Percentiles rank a stretch among this genome's conserved stretches.
Conservation (phyloP, 2,329 filamentous ascomycete species). For the Pleurostoma richardsiae region DNA sequence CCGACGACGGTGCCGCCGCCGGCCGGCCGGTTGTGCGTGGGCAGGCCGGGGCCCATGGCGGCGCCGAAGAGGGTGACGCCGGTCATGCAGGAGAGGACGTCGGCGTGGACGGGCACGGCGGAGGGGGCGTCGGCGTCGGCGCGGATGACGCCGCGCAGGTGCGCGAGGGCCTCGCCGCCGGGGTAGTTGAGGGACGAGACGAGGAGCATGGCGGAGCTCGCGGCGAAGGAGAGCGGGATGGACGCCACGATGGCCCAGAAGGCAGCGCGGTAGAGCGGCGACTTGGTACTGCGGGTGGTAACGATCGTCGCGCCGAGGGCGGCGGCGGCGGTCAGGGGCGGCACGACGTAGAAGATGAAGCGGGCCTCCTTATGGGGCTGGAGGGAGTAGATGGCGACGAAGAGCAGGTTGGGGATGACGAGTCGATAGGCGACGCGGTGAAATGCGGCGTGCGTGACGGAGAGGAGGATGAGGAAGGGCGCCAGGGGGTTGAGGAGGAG, state of each 20-base stretch:
- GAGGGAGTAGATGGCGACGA: constrained; percentile 74
- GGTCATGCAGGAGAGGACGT: constrained; percentile 66
- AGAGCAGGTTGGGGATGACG: constrained; percentile 64
- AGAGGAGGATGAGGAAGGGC: constrained; percentile 49
- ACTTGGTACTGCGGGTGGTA: constrained; percentile 61
- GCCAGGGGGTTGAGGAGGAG: constrained; percentile 76
- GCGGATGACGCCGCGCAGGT: constrained; percentile 37
- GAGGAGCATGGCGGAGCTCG: constrained; percentile 64
- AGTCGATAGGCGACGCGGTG: constrained; percentile 38
- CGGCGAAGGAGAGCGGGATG: constrained; percentile 51
- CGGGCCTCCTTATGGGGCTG: constrained; percentile 95
- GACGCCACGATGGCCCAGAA: constrained; percentile 54
- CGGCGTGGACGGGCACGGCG: constrained; percentile 50
- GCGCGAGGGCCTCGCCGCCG: constrained; percentile 70
- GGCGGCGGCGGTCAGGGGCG: constrained; percentile 72
- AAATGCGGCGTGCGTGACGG: constrained; percentile 43
- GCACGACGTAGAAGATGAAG: constrained; percentile 87
- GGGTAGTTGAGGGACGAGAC: constrained; percentile 91
- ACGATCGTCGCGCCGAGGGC: constrained; percentile 69
- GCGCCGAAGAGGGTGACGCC: constrained; percentile 63
- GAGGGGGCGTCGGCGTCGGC: constrained; percentile 19
- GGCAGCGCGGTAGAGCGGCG: constrained; percentile 46
- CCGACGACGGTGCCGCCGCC: constrained; percentile 5
- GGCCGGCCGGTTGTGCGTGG: constrained; percentile 14
- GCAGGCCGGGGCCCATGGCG: constrained; percentile 25